Conservation (phyloP, 768 basidiomycete species). For the Chalciporus sphaerocephalus region DNA sequence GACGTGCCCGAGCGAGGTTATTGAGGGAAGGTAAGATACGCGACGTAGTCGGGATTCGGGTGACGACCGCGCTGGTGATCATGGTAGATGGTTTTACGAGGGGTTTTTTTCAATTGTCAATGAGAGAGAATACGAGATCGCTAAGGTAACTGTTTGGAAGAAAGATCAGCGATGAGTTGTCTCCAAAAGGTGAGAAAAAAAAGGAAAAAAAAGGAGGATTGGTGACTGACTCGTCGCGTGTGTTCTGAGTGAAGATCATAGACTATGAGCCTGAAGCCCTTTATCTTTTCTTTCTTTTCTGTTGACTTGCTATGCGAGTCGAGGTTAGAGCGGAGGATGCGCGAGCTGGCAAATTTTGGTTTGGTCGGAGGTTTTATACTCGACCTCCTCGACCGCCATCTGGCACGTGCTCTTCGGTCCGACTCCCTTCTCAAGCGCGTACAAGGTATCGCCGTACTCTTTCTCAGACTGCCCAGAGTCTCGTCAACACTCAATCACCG, state of each 20-base stretch:
- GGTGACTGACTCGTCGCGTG: slow-evolving; percentile 33
- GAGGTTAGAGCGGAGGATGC: not conserved
- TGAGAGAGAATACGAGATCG: slow-evolving; percentile 30
- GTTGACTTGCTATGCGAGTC: not conserved
- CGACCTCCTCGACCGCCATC: not conserved
- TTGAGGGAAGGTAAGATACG: slow-evolving; percentile 15
- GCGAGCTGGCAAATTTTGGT: not conserved
- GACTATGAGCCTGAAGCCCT: slow-evolving; percentile 20
- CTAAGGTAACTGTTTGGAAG: slow-evolving; percentile 25
- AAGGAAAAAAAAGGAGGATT: not conserved
- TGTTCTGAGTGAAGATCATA: slow-evolving; percentile 33
- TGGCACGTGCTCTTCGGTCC: too few relatives aligned
- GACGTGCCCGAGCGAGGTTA: slow-evolving; percentile 13
- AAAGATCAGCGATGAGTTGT: slow-evolving; percentile 2
- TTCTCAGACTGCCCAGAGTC: too few relatives aligned
- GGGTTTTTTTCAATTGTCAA: slow-evolving; percentile 11
- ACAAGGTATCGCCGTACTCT: too few relatives aligned
- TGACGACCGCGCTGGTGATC: slow-evolving; percentile 4
- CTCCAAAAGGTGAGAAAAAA: not conserved
- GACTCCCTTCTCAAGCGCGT: too few relatives aligned
- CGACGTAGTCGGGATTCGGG: slow-evolving; percentile 13
- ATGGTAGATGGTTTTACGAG: slow-evolving; percentile 3
- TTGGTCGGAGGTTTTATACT: not conserved
- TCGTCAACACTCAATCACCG: too few relatives aligned
- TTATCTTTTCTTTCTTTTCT: not conserved